phyloP scores from a whole-genome alignment of 2,329 filamentous ascomycete species.

The Trichoderma atroviride region DNA sequence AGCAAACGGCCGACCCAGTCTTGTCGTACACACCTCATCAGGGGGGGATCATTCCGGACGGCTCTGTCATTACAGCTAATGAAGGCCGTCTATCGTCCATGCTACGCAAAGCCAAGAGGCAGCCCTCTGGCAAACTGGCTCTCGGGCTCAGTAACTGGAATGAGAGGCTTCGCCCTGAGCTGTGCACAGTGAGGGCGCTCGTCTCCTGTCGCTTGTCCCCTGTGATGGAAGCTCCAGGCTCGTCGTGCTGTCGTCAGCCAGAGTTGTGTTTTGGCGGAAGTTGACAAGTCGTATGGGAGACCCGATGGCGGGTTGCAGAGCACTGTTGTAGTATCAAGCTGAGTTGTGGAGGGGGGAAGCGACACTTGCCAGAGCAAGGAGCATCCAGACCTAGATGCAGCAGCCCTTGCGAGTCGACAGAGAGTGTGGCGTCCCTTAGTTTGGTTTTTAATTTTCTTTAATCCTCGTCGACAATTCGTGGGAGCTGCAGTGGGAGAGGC shows the following conservation, averaged over 20 bases:
- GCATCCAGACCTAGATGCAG: neutral
- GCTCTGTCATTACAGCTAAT: conserved; percentile 23
- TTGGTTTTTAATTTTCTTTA: neutral
- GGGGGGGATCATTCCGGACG: conserved; percentile 22
- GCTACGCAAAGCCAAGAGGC: conserved; percentile 2
- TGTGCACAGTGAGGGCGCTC: neutral
- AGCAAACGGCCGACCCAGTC: neutral
- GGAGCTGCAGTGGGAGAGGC: neutral
- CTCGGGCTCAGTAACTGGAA: neutral
- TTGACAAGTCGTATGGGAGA: neutral
- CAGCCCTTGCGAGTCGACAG: conserved; percentile 16
- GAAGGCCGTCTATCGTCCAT: conserved; percentile 15
- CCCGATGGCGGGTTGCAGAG: conserved; percentile 3
- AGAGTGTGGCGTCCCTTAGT: conserved; percentile 13
- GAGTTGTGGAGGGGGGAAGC: conserved; percentile 11
- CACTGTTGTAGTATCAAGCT: conserved; percentile 1
- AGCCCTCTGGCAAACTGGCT: conserved; percentile 13
- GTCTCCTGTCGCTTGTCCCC: neutral
- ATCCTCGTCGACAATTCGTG: neutral
- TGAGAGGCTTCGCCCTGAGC: neutral
- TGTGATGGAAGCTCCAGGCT: conserved; percentile 4
- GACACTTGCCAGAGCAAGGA: neutral
- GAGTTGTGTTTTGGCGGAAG: neutral
- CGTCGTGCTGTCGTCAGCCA: neutral
- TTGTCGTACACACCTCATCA: conserved; percentile 26